Evolutionary conservation across 108 stramenopile species (phyloP), one percentile per base, ranked within the genome.

Genomic region (Pelagomonas calceolata): DNA sequence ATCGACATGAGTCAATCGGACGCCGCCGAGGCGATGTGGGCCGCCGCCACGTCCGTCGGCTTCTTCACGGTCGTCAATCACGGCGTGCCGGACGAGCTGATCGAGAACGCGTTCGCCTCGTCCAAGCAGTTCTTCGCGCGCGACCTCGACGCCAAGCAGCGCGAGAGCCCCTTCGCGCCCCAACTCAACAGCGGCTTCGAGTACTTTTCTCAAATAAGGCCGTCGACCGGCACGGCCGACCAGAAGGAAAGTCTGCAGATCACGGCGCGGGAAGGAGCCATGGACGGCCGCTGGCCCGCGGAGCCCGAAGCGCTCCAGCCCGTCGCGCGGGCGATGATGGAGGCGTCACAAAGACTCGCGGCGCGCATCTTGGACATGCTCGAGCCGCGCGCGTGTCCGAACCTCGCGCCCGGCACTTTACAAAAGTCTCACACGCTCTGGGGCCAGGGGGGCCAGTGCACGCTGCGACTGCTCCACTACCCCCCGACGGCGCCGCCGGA

Each of bases 231-330:
- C 18, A 65, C 65, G 36, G 68, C 74, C 31, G 79, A 85, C 70
- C 81, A 79, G 71, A 85, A 85, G 70, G 85, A 85, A 71, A 70
- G 64, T 32, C 32, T 85, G 36, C 85, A 85, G 70, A 71, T 85
- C 9, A 85, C 85, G 63, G 80, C 80, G 14, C 77, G 85, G 21
- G 46, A 73, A 65, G 82, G 82, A 21, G 64, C 51, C 46, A 85
- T 85, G 82, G 85, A 82, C 31, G 75, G 75, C n/a, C 73, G 80
- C 30, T 85, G 85, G 85, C 85, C 85, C 30, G 29, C 63, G n/a
- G 34, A 12, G 17, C 69, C 68, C 17, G 26, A 12, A 9, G 34
- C 7, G n/a, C 36, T 72, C 35, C 17, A 36, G 33, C 32, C 37
- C 36, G 44, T 21, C 9, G 39, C 73, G n/a, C 35, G 32, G 68